Conservation (phyloP, 169 alveolate species). For the Plasmodium yoelii region DNA sequence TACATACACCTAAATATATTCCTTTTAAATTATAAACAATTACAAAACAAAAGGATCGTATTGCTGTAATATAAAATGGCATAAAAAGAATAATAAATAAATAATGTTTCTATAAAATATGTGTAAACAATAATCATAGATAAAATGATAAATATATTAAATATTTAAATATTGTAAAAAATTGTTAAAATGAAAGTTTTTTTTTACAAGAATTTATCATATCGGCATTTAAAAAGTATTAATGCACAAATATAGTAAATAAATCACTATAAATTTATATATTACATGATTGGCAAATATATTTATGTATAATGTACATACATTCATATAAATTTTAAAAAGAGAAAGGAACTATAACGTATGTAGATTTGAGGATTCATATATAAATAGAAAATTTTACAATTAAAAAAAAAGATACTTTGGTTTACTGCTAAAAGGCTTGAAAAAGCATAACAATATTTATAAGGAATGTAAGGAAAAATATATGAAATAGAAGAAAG, state of each 20-base stretch:
- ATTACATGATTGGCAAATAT: too few relatives aligned
- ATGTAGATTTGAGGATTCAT: too few relatives aligned
- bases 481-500: background rate
- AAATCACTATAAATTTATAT: background rate
- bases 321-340: slow-evolving; percentile 4
- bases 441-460: slow-evolving; percentile 12
- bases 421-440: slow-evolving; percentile 12
- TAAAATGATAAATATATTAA: background rate
- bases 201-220: too few relatives aligned
- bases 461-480: background rate
- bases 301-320: background rate
- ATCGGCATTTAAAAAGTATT: too few relatives aligned
- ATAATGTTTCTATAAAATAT: background rate
- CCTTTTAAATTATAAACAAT: slow-evolving; percentile 16
- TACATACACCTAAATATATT: slow-evolving; percentile 4
- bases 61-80: slow-evolving; percentile 6
- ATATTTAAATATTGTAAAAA: too few relatives aligned
- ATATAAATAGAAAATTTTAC: background rate
- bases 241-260: background rate
- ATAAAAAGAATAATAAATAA: background rate
- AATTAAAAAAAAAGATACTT: slow-evolving; percentile 4
- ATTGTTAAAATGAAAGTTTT: too few relatives aligned
- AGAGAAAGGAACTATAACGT: background rate
- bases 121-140: slow-evolving; percentile 1
- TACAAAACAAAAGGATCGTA: slow-evolving; percentile 15